A percentile compares a stretch with the other conserved stretches of the same genome.
phyloP scores from a whole-genome alignment of 2,329 filamentous ascomycete genomes.

The Coniochaeta sp. region DNA sequence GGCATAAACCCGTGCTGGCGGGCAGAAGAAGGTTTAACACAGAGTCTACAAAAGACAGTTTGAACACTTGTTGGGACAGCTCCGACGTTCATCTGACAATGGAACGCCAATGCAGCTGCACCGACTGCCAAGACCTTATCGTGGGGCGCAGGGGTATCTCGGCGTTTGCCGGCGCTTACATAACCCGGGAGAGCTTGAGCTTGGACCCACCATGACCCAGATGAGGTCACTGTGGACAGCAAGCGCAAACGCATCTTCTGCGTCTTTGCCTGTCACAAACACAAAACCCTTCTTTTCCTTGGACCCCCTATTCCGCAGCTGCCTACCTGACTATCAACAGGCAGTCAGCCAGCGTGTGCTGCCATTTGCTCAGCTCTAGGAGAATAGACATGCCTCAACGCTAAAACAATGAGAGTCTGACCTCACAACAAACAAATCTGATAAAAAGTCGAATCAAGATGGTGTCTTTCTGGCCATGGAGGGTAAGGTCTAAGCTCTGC shows the following conservation, averaged over 20 bases:
- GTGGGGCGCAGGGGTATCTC: not conserved
- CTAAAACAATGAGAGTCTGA: not conserved
- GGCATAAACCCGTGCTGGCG: too few species aligned
- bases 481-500: constrained; percentile 41
- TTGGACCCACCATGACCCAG: not conserved
- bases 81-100: not conserved
- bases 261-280: too few species aligned
- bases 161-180: not conserved
- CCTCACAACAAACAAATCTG: not conserved
- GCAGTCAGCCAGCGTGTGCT: too few species aligned
- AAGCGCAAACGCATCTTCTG: not conserved
- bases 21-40: too few species aligned
- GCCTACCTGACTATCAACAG: too few species aligned
- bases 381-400: not conserved
- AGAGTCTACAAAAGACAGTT: not conserved
- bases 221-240: not conserved
- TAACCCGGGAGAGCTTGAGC: not conserved
- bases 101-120: too few species aligned
- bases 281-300: not conserved
- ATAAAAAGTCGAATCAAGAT: constrained; percentile 9
- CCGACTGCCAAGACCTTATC: not conserved
- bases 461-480: constrained; percentile 50
- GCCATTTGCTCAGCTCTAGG: not conserved
- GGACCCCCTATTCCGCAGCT: not conserved
- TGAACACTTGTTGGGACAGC: not conserved